phyloP scores from a whole-genome alignment of 257 asterid species.

The Leptodermis oblonga region DNA sequence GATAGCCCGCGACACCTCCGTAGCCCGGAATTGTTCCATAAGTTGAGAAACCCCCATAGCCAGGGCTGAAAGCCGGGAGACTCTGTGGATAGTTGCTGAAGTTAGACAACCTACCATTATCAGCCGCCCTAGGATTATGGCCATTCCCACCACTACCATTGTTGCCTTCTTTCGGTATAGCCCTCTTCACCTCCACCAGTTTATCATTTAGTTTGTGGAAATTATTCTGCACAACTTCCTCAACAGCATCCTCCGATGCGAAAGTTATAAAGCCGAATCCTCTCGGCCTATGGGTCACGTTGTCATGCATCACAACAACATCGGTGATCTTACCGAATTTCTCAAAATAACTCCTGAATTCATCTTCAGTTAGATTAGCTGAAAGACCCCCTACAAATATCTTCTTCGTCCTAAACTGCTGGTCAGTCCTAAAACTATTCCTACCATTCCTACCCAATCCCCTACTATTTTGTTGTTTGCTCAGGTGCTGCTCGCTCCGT shows the following conservation, averaged over 20 bases:
- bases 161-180: slow-evolving; percentile 77
- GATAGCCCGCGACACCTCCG: slow-evolving; percentile 50
- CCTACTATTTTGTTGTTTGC: slow-evolving; percentile 38
- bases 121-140: slow-evolving; percentile 34
- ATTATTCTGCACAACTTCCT: slow-evolving; percentile 69
- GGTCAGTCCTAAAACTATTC: slow-evolving; percentile 47
- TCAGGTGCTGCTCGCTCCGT: slow-evolving; percentile 60
- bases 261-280: slow-evolving; percentile 92
- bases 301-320: slow-evolving; percentile 92
- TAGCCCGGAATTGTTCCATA: slow-evolving; percentile 34
- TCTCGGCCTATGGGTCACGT: slow-evolving; percentile 76
- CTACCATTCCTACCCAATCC: slow-evolving; percentile 45
- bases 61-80: slow-evolving; percentile 36
- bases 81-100: slow-evolving; percentile 37
- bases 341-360: slow-evolving; percentile 78
- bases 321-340: slow-evolving; percentile 77
- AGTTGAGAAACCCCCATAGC: slow-evolving; percentile 47
- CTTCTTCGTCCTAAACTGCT: slow-evolving; percentile 75
- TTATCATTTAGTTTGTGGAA: slow-evolving; percentile 73
- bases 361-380: slow-evolving; percentile 68
- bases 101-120: slow-evolving; percentile 41
- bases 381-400: slow-evolving; percentile 93
- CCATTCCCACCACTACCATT: slow-evolving; percentile 28
- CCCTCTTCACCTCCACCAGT: slow-evolving; percentile 84
- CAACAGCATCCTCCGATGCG: slow-evolving; percentile 79